These are phyloP conservation scores for Isoetes engelmannii DNA, from an alignment of 83 land plant species.

Conservation along the genomic window DNA sequence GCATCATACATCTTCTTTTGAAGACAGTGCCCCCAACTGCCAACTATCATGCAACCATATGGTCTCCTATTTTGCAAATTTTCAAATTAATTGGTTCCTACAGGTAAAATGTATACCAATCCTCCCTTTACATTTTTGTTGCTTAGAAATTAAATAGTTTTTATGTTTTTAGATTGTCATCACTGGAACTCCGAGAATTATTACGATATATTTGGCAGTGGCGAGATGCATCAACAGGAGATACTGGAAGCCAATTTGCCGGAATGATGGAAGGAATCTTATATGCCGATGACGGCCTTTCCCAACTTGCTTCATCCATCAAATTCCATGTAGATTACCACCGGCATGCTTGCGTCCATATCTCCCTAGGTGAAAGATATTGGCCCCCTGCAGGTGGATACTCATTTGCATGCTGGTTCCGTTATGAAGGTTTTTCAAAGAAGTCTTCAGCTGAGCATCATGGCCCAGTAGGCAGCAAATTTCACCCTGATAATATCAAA, in stretches of 20 bases:
- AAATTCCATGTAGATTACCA: slow-evolving; percentile 67
- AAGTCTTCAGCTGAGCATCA: slow-evolving; percentile 27
- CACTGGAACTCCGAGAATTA: slow-evolving; percentile 74
- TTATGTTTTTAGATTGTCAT: slow-evolving; percentile 44
- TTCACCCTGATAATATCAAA: slow-evolving; percentile 23
- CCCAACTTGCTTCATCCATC: slow-evolving; percentile 68
- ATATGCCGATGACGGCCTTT: slow-evolving; percentile 48
- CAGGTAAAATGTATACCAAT: slow-evolving; percentile 47
- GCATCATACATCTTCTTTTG: slow-evolving; percentile 49
- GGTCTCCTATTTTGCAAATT: slow-evolving; percentile 52
- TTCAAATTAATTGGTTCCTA: slow-evolving; percentile 87
- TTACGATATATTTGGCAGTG: slow-evolving; percentile 49
- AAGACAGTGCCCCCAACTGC: slow-evolving; percentile 65
- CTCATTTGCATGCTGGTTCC: slow-evolving; percentile 95
- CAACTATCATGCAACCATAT: slow-evolving; percentile 53
- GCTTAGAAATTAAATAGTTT: not conserved
- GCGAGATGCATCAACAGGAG: slow-evolving; percentile 50
- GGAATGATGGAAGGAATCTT: slow-evolving; percentile 77
- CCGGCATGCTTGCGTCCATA: slow-evolving; percentile 87
- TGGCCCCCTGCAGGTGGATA: slow-evolving; percentile 99
- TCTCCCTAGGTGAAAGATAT: slow-evolving; percentile 82
- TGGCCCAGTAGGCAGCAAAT: slow-evolving; percentile 13
- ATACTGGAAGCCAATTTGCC: slow-evolving; percentile 52
- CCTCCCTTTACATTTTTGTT: not conserved
- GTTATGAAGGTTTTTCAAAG: slow-evolving; percentile 47